Evolutionary conservation across 2,329 filamentous ascomycete species (phyloP).

Genomic region (Trichoderma guizhouense): DNA sequence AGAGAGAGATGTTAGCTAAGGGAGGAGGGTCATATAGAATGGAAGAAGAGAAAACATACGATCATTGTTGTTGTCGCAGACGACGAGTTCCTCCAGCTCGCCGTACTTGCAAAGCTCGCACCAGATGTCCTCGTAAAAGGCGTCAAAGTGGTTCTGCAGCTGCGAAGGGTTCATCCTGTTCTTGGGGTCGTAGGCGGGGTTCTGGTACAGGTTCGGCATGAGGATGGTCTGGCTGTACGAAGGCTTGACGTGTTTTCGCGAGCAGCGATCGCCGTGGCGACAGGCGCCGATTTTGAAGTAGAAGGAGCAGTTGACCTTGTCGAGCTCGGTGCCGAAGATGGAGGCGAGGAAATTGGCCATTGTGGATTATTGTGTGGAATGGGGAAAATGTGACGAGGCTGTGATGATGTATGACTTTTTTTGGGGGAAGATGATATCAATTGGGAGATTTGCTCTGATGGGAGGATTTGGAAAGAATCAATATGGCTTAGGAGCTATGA

Average conservation of each 20-base stretch:
- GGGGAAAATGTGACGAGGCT: not conserved
- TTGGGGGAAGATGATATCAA: not conserved
- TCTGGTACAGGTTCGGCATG: slow-evolving; percentile 98
- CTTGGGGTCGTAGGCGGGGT: slow-evolving; percentile 94
- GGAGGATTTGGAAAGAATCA: slow-evolving; percentile 21
- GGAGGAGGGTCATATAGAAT: not conserved
- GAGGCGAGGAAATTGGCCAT: slow-evolving; percentile 99
- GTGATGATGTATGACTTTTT: not conserved
- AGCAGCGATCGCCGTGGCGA: slow-evolving; percentile 96
- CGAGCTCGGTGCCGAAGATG: slow-evolving; percentile 99
- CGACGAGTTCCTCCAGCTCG: slow-evolving; percentile 94
- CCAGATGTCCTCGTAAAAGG: slow-evolving; percentile 99
- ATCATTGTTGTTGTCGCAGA: slow-evolving; percentile 99
- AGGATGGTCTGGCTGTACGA: slow-evolving; percentile 97
- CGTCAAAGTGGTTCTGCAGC: slow-evolving; percentile 98
- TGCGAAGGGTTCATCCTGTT: slow-evolving; percentile 95
- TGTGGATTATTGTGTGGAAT: not conserved
- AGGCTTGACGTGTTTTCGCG: slow-evolving; percentile 97
- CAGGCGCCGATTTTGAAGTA: slow-evolving; percentile 98
- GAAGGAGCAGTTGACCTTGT: slow-evolving; percentile 99
- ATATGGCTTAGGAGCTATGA: not conserved
- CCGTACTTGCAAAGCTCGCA: slow-evolving; percentile 99
- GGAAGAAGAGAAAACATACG: slow-evolving; percentile 51
- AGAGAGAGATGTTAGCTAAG: not conserved
- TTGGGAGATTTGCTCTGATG: not conserved